A percentile compares a stretch with the other conserved stretches of the same genome.
Evolutionary conservation across 2,329 filamentous ascomycete genomes (phyloP).

Genomic region (Hysterium pulicare): DNA sequence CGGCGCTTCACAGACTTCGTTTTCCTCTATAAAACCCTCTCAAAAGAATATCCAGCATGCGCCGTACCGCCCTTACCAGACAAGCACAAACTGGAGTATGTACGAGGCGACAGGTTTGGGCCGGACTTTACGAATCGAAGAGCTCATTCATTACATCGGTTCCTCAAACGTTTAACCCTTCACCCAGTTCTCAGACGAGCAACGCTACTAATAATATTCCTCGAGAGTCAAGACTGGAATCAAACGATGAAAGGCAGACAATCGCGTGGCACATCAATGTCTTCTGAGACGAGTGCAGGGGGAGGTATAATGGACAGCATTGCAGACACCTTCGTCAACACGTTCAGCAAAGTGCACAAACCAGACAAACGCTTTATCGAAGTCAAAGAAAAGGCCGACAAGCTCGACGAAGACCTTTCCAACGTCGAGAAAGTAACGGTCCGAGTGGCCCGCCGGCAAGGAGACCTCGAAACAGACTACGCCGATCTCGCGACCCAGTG

Average conservation of each 20-base stretch:
- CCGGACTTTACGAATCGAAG: conserved; percentile 86
- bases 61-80: conserved; percentile 93
- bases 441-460: conserved; percentile 80
- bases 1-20: conserved; percentile 97
- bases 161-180: conserved; percentile 78
- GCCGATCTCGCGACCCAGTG: conserved; percentile 90
- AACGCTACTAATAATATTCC: conserved; percentile 78
- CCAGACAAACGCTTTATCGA: conserved; percentile 93
- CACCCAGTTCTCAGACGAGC: conserved; percentile 86
- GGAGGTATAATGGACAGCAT: conserved; percentile 89
- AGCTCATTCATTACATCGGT: conserved; percentile 86
- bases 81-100: conserved; percentile 99
- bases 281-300: conserved; percentile 40
- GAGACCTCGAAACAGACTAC: conserved; percentile 83
- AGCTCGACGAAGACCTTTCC: conserved; percentile 82
- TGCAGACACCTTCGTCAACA: conserved; percentile 94
- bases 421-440: conserved; percentile 96
- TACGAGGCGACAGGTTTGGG: conserved; percentile 92
- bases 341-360: conserved; percentile 94
- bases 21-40: conserved; percentile 89
- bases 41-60: conserved; percentile 82
- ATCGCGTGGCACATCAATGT: conserved; percentile 55
- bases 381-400: conserved; percentile 86
- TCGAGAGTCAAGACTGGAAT: conserved; percentile 95
- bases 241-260: conserved; percentile 83